Evolutionary conservation across 1,139 yeast genomes (phyloP).

Genomic region (Trichomonascaceae sp.): DNA sequence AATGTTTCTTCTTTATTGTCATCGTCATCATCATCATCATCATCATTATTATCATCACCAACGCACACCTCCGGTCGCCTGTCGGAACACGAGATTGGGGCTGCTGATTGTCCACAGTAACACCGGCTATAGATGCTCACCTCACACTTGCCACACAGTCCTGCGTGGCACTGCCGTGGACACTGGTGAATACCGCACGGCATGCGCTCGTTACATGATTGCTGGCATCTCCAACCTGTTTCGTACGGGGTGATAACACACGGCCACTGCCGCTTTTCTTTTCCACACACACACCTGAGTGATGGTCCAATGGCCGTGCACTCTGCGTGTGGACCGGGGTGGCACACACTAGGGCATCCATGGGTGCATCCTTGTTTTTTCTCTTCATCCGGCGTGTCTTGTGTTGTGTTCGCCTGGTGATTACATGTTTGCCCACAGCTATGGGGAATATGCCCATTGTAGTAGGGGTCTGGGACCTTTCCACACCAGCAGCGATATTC

Average conservation of each 20-base stretch:
- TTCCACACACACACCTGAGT: constrained; percentile 67
- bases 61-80: constrained; percentile 7
- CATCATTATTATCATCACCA: constrained; percentile 8
- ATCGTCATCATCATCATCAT: neutral
- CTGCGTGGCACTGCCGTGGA: constrained; percentile 47
- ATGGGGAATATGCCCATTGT: constrained; percentile 56
- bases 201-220: constrained; percentile 40
- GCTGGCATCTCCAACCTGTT: constrained; percentile 64
- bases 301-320: constrained; percentile 71
- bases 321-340: constrained; percentile 78
- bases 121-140: constrained; percentile 37
- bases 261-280: constrained; percentile 49
- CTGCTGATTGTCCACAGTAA: constrained; percentile 54
- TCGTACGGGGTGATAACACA: constrained; percentile 60
- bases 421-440: constrained; percentile 84
- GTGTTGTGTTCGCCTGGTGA: constrained; percentile 32
- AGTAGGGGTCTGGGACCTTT: constrained; percentile 51
- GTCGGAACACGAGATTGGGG: constrained; percentile 13
- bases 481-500: constrained; percentile 88
- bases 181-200: constrained; percentile 72
- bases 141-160: constrained; percentile 67
- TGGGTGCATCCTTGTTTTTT: constrained; percentile 33
- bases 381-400: too few species aligned
- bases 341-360: constrained; percentile 64
- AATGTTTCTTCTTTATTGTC: constrained; percentile 27